Conservation (phyloP, 176 grass and related monocot genomes). For the Olyra latifolia region DNA sequence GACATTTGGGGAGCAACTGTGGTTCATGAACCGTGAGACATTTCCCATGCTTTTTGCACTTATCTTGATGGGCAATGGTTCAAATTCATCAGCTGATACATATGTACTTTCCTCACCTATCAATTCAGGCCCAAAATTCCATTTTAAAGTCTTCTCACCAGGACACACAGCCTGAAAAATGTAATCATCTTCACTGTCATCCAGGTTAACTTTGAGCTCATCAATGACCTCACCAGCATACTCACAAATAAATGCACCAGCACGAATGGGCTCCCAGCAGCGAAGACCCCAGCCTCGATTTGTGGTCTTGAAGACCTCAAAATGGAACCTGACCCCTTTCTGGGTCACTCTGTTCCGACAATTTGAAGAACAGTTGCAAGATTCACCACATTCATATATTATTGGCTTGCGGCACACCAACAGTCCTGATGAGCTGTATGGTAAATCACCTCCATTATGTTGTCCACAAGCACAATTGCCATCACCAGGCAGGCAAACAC, state of each 20-base stretch:
- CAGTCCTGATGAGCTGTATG: constrained; percentile 67
- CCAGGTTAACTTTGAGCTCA: constrained; percentile 38
- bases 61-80: constrained; percentile 58
- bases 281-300: constrained; percentile 75
- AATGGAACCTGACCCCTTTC: constrained; percentile 59
- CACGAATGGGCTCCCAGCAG: constrained; percentile 76
- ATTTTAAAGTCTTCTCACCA: constrained; percentile 69
- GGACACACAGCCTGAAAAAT: constrained; percentile 59
- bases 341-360: constrained; percentile 81
- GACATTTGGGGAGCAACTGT: constrained; percentile 84
- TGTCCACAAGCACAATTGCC: constrained; percentile 52
- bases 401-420: constrained; percentile 57
- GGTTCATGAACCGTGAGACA: constrained; percentile 78
- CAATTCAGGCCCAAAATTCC: constrained; percentile 68
- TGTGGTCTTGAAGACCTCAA: constrained; percentile 72
- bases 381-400: constrained; percentile 64
- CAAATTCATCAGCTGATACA: constrained; percentile 44
- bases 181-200: constrained; percentile 60
- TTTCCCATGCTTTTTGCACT: constrained; percentile 70
- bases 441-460: constrained; percentile 64
- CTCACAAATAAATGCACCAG: constrained; percentile 83
- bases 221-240: constrained; percentile 65
- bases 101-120: constrained; percentile 40
- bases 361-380: constrained; percentile 59
- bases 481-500: constrained; percentile 63